Base-by-base conservation (phyloP, 2,329 filamentous ascomycete genomes). In the Calonectria leucothoes region DNA sequence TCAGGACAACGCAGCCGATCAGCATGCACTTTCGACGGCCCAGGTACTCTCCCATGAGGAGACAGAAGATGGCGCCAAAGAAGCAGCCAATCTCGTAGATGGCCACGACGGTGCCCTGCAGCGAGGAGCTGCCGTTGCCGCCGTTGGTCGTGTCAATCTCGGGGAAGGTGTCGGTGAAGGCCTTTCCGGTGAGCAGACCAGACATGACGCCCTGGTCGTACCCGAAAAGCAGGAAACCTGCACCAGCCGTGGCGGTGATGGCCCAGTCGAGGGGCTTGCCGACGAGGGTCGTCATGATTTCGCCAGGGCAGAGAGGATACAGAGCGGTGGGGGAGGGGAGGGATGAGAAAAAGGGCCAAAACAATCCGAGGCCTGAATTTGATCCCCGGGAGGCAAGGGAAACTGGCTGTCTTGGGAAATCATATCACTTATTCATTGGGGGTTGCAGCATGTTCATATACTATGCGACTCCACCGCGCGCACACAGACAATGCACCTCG, bases 31-130 rank as follows among this genome's bases (percentile, higher is more conserved):
- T 82, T 69, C 75, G 82, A 73, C 88, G 83, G 25, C 88, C 88
- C 14, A 89, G 77, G 29, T 76, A 81, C 74, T 89, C 87, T 12
- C 87, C 87, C 8, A 85, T 84, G 71, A 78, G 79, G 68, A 82
- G 78, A 33, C 80, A 82, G 68, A 84, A 82, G 68, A 88, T 83
- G 52, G 87, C 84, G 39, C 87, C 86, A 20, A 87, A 81, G 78
- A 88, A 87, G 74, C 86, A 88, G 2, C 88, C 88, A 27, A 88
- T 82, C 72, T 87, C 85, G 70, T 87, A 87, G n/a, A 87, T 86
- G 29, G 86, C 85, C 25, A 86, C 85, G 1, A 87, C 86, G 33
- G 84, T 86, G 25, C 86, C 86, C 75, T 88, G 86, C 10, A 87
- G 77, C 7, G 85, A 85, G 3, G 86, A 83, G 65, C 84, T 87